phyloP scores from a whole-genome alignment of 495 filamentous ascomycete species.

The Penicilliopsis zonata region DNA sequence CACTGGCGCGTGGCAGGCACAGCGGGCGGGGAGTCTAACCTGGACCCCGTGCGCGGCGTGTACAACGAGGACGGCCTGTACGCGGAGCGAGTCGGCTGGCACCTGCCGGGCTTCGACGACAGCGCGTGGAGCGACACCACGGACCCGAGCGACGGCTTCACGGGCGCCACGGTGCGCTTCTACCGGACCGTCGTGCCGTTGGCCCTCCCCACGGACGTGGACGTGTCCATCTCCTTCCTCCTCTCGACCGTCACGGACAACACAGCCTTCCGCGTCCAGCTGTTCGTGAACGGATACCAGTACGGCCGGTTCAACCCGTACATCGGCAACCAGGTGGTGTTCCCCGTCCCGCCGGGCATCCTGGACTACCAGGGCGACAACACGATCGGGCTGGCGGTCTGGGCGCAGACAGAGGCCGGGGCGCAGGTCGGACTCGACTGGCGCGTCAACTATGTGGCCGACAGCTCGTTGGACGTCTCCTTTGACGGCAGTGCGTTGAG shows the following conservation, averaged over 20 bases:
- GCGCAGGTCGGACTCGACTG: slow-evolving; percentile 23
- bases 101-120: slow-evolving; percentile 47
- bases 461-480: slow-evolving; percentile 31
- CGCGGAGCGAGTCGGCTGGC: slow-evolving; percentile 55
- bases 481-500: slow-evolving; percentile 26
- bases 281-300: slow-evolving; percentile 40
- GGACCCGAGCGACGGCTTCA: slow-evolving; percentile 27
- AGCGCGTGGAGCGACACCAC: slow-evolving; percentile 21
- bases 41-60: slow-evolving; percentile 53
- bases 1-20: slow-evolving; percentile 69
- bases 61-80: slow-evolving; percentile 62
- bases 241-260: slow-evolving; percentile 15
- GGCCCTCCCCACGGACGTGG: slow-evolving; percentile 24
- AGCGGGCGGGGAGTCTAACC: slow-evolving; percentile 55
- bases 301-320: slow-evolving; percentile 37
- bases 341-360: slow-evolving; percentile 36
- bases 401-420: slow-evolving; percentile 33
- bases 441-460: slow-evolving; percentile 24
- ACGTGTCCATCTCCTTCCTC: slow-evolving; percentile 36
- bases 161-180: slow-evolving; percentile 36
- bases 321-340: slow-evolving; percentile 39
- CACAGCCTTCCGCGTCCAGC: slow-evolving; percentile 21
- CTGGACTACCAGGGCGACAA: slow-evolving; percentile 34
- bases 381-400: slow-evolving; percentile 33
- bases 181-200: slow-evolving; percentile 47